Evolutionary conservation across 345 rosid species (phyloP).

Genomic region (Adansonia digitata): DNA sequence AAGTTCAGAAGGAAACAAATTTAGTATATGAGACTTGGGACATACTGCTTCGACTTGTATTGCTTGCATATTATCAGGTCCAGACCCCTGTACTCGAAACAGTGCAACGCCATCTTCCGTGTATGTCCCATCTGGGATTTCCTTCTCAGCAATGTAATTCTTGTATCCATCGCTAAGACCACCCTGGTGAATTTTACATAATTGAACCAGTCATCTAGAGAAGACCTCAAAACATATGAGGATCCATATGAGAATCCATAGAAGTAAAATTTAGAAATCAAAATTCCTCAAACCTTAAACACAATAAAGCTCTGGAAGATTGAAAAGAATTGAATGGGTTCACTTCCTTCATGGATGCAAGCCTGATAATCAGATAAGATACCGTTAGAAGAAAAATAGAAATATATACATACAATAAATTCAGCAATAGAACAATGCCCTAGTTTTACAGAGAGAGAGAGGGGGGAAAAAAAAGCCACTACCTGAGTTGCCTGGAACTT

Average conservation of each 20-base stretch:
- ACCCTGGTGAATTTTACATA: slow-evolving; percentile 51
- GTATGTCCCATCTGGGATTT: slow-evolving; percentile 71
- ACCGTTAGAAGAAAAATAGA: slow-evolving; percentile 20
- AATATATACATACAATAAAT: slow-evolving; percentile 1
- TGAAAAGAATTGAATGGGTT: slow-evolving; percentile 82
- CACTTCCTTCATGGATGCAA: slow-evolving; percentile 83
- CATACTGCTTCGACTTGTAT: slow-evolving; percentile 92
- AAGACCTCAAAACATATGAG: slow-evolving; percentile 1
- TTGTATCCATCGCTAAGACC: slow-evolving; percentile 86
- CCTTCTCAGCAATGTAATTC: slow-evolving; percentile 64
- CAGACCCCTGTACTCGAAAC: slow-evolving; percentile 91
- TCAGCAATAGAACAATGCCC: not conserved
- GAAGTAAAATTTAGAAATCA: slow-evolving; percentile 7
- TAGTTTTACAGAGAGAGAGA: too few species aligned
- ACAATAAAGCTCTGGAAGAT: slow-evolving; percentile 89
- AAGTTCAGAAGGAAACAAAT: not conserved
- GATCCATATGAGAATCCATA: not conserved
- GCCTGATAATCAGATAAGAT: slow-evolving; percentile 45
- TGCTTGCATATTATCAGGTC: slow-evolving; percentile 99
- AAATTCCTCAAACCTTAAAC: slow-evolving; percentile 62
- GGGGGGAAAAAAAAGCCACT: slow-evolving; percentile 27
- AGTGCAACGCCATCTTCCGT: slow-evolving; percentile 73
- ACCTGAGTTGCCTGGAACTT: slow-evolving; percentile 85
- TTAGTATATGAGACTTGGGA: slow-evolving; percentile 11
- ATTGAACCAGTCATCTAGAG: not conserved